phyloP scores from a whole-genome alignment of 371 early-diverging fungal species.

The Mortierella sp. region DNA sequence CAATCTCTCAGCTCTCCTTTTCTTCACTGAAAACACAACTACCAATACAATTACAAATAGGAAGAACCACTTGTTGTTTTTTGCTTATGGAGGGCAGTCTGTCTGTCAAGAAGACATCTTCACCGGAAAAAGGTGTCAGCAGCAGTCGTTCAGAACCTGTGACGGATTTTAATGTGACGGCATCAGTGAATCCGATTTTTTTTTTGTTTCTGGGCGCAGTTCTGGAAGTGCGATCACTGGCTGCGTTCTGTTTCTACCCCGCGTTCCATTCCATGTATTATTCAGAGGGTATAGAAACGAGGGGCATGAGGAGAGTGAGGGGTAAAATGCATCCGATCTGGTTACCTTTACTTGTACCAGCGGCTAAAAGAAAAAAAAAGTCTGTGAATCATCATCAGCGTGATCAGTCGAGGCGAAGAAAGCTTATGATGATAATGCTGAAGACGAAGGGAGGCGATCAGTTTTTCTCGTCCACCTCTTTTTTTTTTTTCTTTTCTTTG shows the following conservation, averaged over 20 bases:
- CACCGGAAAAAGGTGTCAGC: too few species aligned
- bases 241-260: background rate
- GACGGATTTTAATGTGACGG: background rate
- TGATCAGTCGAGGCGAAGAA: too few species aligned
- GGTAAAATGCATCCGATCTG: too few species aligned
- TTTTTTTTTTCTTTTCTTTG: background rate
- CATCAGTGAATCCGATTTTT: background rate
- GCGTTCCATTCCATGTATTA: background rate
- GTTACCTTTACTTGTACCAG: background rate
- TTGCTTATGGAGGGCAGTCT: too few species aligned
- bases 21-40: too few species aligned
- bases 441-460: background rate
- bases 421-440: too few species aligned
- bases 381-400: too few species aligned
- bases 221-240: background rate
- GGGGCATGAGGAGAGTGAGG: background rate
- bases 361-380: background rate
- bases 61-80: too few species aligned
- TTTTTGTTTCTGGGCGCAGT: conserved; percentile 1
- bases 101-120: too few species aligned
- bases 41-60: too few species aligned
- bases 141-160: background rate
- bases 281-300: background rate
- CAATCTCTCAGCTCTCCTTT: too few species aligned
- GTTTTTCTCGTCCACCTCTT: background rate